Conservation (phyloP, 257 asterid species). For the Forsythia viridissima region DNA sequence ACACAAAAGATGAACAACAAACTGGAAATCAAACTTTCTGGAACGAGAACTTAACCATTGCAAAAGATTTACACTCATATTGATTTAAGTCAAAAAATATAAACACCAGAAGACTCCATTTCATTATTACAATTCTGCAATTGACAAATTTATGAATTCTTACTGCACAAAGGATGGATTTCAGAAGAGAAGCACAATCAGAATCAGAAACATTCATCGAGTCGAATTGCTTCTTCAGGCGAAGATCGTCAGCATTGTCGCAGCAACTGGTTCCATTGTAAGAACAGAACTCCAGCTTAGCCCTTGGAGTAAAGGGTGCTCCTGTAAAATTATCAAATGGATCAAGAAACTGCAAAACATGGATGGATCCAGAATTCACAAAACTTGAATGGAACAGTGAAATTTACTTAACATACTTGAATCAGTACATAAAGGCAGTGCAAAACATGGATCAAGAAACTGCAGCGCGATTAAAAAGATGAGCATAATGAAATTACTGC, state of each 20-base stretch:
- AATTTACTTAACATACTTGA: conserved; percentile 50
- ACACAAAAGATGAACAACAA: conserved; percentile 1
- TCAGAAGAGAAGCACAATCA: conserved; percentile 66
- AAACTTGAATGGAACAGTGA: conserved; percentile 18
- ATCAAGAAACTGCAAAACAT: not conserved
- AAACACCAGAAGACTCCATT: not conserved
- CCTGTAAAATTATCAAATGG: conserved; percentile 38
- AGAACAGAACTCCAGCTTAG: conserved; percentile 58
- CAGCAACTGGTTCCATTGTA: conserved; percentile 81
- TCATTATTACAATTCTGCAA: not conserved
- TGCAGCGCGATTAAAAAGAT: conserved; percentile 47
- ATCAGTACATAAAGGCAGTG: conserved; percentile 67
- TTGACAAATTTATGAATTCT: conserved; percentile 15
- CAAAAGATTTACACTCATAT: not conserved
- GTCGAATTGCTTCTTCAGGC: conserved; percentile 48
- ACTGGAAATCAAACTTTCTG: not conserved
- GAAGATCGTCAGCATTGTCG: conserved; percentile 48
- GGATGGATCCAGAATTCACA: not conserved
- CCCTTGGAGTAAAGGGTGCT: conserved; percentile 54
- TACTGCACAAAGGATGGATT: conserved; percentile 84
- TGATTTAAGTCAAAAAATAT: not conserved
- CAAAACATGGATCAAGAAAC: conserved; percentile 49
- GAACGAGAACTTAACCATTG: not conserved
- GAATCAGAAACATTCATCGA: conserved; percentile 71
- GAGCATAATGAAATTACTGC: conserved; percentile 32